These are phyloP conservation scores for Aspergillus texensis DNA, from an alignment of 2,329 filamentous ascomycete genomes.

Conservation along the genomic window DNA sequence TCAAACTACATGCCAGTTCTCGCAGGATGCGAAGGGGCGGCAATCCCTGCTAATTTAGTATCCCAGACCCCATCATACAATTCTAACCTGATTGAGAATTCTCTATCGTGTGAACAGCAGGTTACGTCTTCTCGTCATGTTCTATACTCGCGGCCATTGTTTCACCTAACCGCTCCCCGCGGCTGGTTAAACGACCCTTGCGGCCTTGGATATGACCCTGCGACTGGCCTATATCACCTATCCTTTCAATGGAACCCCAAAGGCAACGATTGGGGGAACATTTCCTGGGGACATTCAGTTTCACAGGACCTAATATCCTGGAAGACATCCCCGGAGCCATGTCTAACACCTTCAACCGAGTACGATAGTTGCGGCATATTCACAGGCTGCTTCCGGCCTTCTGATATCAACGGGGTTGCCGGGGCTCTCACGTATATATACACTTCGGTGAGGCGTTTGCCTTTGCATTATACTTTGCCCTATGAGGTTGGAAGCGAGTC, in stretches of 20 bases:
- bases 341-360: constrained; percentile 34
- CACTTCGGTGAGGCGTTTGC: constrained; percentile 44
- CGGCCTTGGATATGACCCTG: constrained; percentile 43
- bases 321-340: constrained; percentile 31
- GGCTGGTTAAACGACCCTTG: constrained; percentile 52
- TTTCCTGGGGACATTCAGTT: constrained; percentile 46
- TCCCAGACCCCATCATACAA: not conserved
- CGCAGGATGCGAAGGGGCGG: not conserved
- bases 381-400: constrained; percentile 43
- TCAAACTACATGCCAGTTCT: not conserved
- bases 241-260: constrained; percentile 49
- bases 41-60: not conserved
- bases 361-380: constrained; percentile 48
- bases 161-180: constrained; percentile 40
- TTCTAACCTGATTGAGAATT: not conserved
- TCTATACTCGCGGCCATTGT: constrained; percentile 28
- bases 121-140: not conserved
- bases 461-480: constrained; percentile 44
- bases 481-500: constrained; percentile 42
- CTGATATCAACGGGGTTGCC: constrained; percentile 24
- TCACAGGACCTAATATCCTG: constrained; percentile 45
- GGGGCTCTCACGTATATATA: constrained; percentile 42
- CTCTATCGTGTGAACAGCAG: not conserved
- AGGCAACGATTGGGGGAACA: constrained; percentile 46
- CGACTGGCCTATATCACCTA: constrained; percentile 44